phyloP scores from a whole-genome alignment of 768 basidiomycete genomes.

The Xanthoconium stramineum region DNA sequence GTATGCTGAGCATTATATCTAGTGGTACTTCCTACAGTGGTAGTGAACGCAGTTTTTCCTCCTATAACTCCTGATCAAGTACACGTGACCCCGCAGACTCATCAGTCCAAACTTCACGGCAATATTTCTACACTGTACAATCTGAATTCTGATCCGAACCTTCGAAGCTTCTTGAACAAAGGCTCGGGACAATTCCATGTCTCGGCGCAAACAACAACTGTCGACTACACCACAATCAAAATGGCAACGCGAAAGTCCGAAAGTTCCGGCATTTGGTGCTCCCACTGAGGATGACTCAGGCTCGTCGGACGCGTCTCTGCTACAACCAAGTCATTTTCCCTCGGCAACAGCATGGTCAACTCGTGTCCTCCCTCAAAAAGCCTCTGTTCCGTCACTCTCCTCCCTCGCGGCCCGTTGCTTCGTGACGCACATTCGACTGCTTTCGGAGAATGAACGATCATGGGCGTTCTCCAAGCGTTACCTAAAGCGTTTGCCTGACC shows the following conservation, averaged over 20 bases:
- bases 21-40: too few species aligned
- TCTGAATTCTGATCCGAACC: too few species aligned
- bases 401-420: slow-evolving; percentile 52
- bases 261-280: slow-evolving; percentile 37
- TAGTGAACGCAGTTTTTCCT: too few species aligned
- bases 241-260: slow-evolving; percentile 10
- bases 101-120: too few species aligned
- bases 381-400: slow-evolving; percentile 42
- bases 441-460: slow-evolving; percentile 36
- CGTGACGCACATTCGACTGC: slow-evolving; percentile 39
- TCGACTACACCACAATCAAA: slow-evolving; percentile 8
- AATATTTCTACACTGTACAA: too few species aligned
- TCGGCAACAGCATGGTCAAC: slow-evolving; percentile 53
- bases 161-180: too few species aligned
- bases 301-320: slow-evolving; percentile 31
- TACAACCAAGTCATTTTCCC: slow-evolving; percentile 37
- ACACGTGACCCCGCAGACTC: too few species aligned
- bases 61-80: too few species aligned
- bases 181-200: slow-evolving; percentile 2
- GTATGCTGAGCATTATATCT: too few species aligned
- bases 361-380: slow-evolving; percentile 34
- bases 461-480: slow-evolving; percentile 42
- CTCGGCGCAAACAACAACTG: slow-evolving; percentile 6
- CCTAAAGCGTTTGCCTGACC: slow-evolving; percentile 51
- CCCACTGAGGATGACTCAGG: slow-evolving; percentile 48